Evolutionary conservation across 2,329 filamentous ascomycete species (phyloP).

Genomic region (Ceratocystis colombiana): DNA sequence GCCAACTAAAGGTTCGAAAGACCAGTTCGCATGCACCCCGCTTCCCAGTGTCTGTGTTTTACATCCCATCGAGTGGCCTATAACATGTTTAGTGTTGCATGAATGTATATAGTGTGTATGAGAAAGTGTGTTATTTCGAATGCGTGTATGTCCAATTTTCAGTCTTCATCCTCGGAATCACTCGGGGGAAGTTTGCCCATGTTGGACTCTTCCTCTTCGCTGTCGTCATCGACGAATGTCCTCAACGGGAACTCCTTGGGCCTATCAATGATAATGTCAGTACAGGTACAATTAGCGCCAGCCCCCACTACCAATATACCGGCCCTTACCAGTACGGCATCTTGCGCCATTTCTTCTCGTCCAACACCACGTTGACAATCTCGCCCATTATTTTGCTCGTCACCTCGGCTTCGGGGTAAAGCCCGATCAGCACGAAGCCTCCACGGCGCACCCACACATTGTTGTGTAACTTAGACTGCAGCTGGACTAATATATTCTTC

Average conservation of each 20-base stretch:
- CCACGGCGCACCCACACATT: constrained; percentile 89
- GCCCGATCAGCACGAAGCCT: constrained; percentile 74
- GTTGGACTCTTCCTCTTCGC: constrained; percentile 64
- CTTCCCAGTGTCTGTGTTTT: not conserved
- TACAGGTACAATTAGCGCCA: not conserved
- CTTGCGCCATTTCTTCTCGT: constrained; percentile 88
- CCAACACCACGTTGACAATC: constrained; percentile 84
- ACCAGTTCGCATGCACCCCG: not conserved
- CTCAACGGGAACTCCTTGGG: constrained; percentile 63
- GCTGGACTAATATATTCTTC: constrained; percentile 62
- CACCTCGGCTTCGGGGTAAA: constrained; percentile 51
- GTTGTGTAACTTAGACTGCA: constrained; percentile 75
- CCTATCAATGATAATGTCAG: constrained; percentile 16
- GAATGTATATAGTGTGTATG: not conserved
- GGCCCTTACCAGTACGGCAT: constrained; percentile 64
- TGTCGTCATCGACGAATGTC: constrained; percentile 35
- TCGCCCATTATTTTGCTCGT: constrained; percentile 75
- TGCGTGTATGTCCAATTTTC: constrained; percentile 5
- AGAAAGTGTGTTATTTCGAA: not conserved
- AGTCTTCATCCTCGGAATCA: constrained; percentile 59
- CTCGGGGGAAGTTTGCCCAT: constrained; percentile 78
- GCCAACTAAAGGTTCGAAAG: constrained; percentile 29
- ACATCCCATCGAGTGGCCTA: not conserved
- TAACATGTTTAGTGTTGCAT: not conserved
- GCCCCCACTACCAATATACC: not conserved